phyloP scores from a whole-genome alignment of 2,329 filamentous ascomycete genomes.

The Alternaria arborescens region DNA sequence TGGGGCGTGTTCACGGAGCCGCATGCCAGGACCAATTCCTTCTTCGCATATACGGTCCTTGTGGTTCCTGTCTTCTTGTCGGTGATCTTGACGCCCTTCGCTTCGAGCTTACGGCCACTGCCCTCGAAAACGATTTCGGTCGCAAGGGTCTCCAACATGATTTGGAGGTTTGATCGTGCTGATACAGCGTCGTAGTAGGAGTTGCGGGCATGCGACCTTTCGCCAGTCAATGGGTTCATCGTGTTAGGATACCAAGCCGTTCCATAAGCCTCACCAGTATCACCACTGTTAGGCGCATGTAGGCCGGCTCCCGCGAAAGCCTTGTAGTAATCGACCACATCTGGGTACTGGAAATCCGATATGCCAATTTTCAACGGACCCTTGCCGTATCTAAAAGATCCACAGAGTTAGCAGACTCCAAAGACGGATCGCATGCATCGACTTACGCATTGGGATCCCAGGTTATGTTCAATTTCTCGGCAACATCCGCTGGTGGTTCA shows the following conservation, averaged over 20 bases:
- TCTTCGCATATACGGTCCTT: slow-evolving; percentile 36
- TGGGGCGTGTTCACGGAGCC: too few relatives aligned
- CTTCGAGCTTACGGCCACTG: slow-evolving; percentile 24
- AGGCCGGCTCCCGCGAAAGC: slow-evolving; percentile 34
- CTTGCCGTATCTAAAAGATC: slow-evolving; percentile 28
- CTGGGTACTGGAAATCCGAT: slow-evolving; percentile 40
- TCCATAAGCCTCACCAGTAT: slow-evolving; percentile 42
- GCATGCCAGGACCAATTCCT: slow-evolving; percentile 65
- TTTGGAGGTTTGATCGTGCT: slow-evolving; percentile 41
- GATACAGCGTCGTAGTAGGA: slow-evolving; percentile 42
- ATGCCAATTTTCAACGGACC: slow-evolving; percentile 41
- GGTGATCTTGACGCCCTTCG: slow-evolving; percentile 36
- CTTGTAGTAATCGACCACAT: slow-evolving; percentile 33
- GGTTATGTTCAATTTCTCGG: slow-evolving; percentile 30
- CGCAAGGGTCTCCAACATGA: slow-evolving; percentile 31
- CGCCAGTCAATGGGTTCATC: slow-evolving; percentile 43
- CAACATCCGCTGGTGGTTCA: slow-evolving; percentile 25
- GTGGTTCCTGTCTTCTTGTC: slow-evolving; percentile 24
- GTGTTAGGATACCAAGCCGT: slow-evolving; percentile 50
- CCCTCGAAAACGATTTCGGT: slow-evolving; percentile 34
- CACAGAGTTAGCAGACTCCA: background rate
- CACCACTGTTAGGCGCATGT: slow-evolving; percentile 29
- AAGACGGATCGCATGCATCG: background rate
- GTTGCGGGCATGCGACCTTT: slow-evolving; percentile 43
- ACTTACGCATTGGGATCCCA: slow-evolving; percentile 35